phyloP scores from a whole-genome alignment of 768 basidiomycete genomes.

The Scleroderma bovista region DNA sequence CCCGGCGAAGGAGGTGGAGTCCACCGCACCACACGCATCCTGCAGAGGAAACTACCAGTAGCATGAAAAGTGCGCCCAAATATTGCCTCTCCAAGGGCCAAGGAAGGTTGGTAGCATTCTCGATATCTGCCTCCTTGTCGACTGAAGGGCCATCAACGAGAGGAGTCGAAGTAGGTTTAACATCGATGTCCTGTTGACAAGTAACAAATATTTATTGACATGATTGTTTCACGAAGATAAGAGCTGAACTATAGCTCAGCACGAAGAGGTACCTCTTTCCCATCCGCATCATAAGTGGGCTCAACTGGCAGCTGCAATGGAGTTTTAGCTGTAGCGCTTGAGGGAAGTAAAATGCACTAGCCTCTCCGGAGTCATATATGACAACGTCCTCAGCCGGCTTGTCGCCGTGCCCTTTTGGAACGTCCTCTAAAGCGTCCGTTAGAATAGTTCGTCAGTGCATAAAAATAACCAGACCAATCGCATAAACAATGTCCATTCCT shows the following conservation, averaged over 20 bases:
- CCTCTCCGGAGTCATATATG: conserved; percentile 88
- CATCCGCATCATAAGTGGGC: conserved; percentile 50
- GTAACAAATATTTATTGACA: conserved; percentile 48
- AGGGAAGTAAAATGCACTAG: conserved; percentile 29
- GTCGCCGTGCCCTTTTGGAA: conserved; percentile 64
- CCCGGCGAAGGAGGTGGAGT: conserved; percentile 38
- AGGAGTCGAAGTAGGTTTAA: conserved; percentile 11
- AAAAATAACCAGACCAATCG: conserved; percentile 54
- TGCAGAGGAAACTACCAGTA: conserved; percentile 40
- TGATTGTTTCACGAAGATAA: conserved; percentile 30
- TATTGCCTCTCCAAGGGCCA: conserved; percentile 13
- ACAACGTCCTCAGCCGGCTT: conserved; percentile 71
- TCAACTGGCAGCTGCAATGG: conserved; percentile 47
- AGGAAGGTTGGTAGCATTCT: conserved; percentile 1
- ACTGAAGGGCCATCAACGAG: conserved; percentile 9
- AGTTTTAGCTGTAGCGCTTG: conserved; percentile 1
- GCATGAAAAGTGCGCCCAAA: conserved; percentile 25
- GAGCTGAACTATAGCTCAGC: conserved; percentile 80
- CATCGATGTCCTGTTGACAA: conserved; percentile 41
- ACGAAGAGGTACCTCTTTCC: conserved; percentile 88
- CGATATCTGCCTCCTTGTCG: conserved; percentile 5
- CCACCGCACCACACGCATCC: conserved; percentile 48
- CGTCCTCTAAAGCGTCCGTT: conserved; percentile 53
- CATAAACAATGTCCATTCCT: conserved; percentile 80
- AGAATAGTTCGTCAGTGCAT: conserved; percentile 4